phyloP scores from a whole-genome alignment of 805 yeast species.

The Kuraishia hungarica region DNA sequence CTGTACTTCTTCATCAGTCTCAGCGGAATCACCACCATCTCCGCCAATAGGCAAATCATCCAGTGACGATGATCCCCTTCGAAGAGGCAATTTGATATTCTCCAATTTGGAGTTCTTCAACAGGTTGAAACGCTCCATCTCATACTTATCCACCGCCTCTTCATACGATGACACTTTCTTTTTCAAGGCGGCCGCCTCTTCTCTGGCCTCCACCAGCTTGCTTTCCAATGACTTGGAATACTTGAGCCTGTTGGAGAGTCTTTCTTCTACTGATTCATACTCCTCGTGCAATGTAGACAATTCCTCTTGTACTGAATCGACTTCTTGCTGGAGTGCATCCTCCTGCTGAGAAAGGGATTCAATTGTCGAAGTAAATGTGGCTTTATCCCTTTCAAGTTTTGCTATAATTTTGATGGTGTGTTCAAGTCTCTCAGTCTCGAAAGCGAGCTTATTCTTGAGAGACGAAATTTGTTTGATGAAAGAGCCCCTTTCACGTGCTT shows the following conservation, averaged over 20 bases:
- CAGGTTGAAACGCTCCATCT: slow-evolving; percentile 46
- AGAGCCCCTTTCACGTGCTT: slow-evolving; percentile 53
- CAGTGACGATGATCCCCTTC: slow-evolving; percentile 39
- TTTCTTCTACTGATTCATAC: slow-evolving; percentile 21
- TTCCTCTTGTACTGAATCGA: slow-evolving; percentile 31
- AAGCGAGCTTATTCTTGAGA: slow-evolving; percentile 49
- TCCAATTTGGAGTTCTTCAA: slow-evolving; percentile 72
- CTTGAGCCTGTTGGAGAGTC: slow-evolving; percentile 1
- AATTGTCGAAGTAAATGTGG: slow-evolving; percentile 26
- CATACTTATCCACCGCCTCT: slow-evolving; percentile 45
- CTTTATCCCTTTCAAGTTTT: slow-evolving; percentile 31
- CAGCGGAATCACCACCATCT: slow-evolving; percentile 24
- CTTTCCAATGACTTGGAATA: slow-evolving; percentile 3
- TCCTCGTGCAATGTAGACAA: slow-evolving; percentile 28
- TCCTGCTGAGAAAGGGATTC: slow-evolving; percentile 24
- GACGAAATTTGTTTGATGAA: slow-evolving; percentile 53
- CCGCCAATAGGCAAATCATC: slow-evolving; percentile 56
- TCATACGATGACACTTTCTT: slow-evolving; percentile 32
- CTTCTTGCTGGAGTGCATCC: slow-evolving; percentile 19
- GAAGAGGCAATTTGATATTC: slow-evolving; percentile 53
- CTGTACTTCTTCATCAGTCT: slow-evolving; percentile 16
- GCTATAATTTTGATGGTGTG: slow-evolving; percentile 41
- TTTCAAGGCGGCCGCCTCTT: slow-evolving; percentile 20
- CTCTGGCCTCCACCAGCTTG: slow-evolving; percentile 17
- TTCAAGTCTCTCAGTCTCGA: slow-evolving; percentile 52